Evolutionary conservation across 2,329 filamentous ascomycete genomes (phyloP).

Genomic region (Neopestalotiopsis clavispora): DNA sequence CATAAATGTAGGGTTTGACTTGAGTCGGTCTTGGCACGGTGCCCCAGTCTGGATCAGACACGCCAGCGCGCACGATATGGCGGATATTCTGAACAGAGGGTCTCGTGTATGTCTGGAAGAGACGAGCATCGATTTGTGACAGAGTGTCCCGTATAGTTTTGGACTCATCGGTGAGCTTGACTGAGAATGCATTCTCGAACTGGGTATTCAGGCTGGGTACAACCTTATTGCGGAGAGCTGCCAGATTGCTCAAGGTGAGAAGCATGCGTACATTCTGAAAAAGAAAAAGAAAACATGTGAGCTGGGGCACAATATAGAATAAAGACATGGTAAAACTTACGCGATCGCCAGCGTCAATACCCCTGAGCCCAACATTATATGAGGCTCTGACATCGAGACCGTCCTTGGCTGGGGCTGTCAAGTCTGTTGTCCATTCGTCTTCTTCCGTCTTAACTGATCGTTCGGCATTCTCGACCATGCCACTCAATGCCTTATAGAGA

Average conservation of each 20-base stretch:
- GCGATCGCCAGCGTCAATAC: constrained; percentile 60
- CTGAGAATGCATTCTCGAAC: constrained; percentile 92
- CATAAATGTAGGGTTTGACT: constrained; percentile 88
- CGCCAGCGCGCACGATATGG: constrained; percentile 73
- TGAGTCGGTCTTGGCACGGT: constrained; percentile 71
- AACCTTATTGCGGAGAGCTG: constrained; percentile 78
- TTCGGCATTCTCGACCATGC: constrained; percentile 97
- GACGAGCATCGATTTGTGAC: constrained; percentile 83
- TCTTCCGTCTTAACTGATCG: constrained; percentile 69
- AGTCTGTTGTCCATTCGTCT: constrained; percentile 62
- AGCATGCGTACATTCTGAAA: constrained; percentile 87
- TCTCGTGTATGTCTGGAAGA: constrained; percentile 91
- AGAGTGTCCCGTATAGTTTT: constrained; percentile 92
- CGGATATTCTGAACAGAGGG: constrained; percentile 73
- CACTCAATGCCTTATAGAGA: constrained; percentile 90
- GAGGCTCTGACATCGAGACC: constrained; percentile 37
- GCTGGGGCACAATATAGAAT: background rate
- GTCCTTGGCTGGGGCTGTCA: constrained; percentile 45
- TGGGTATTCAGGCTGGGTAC: constrained; percentile 88
- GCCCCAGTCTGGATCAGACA: constrained; percentile 73
- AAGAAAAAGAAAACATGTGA: background rate
- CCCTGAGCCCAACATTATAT: constrained; percentile 47
- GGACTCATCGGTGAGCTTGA: constrained; percentile 91
- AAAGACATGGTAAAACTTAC: constrained; percentile 44
- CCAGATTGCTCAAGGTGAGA: constrained; percentile 90